These are phyloP conservation scores for Punica granatum DNA, from an alignment of 345 rosid genomes.

Conservation along the genomic window DNA sequence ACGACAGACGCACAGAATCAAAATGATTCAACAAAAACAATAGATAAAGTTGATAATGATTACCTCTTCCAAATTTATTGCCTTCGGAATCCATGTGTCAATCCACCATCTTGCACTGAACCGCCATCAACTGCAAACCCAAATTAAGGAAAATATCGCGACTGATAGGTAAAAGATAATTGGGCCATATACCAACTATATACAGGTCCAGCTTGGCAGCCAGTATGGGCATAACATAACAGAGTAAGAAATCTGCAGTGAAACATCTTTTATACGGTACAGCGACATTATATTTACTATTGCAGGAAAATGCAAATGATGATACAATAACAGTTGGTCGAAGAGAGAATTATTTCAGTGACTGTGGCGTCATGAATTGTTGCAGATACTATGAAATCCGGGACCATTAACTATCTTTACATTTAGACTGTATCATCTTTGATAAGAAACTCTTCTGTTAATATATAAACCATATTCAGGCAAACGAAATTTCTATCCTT, in stretches of 20 bases:
- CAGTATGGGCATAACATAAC: no score
- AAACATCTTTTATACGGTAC: not conserved
- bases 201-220: not conserved
- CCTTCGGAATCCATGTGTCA: constrained; percentile 56
- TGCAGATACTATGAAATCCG: no score
- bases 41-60: not conserved
- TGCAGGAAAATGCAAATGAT: not conserved
- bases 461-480: no score
- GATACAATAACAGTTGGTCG: not conserved
- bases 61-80: constrained; percentile 64
- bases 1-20: no score
- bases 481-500: no score
- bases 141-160: not conserved
- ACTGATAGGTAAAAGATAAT: not conserved
- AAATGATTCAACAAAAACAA: no score
- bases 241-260: not conserved
- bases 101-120: constrained; percentile 15
- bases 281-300: not conserved
- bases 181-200: no score
- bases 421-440: not conserved
- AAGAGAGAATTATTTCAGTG: no score
- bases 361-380: no score
- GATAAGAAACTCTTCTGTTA: not conserved
- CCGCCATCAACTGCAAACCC: constrained; percentile 33
- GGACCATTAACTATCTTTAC: no score